Evolutionary conservation across 2,329 filamentous ascomycete species (phyloP).

Genomic region (Dryadomyces quercivorus): DNA sequence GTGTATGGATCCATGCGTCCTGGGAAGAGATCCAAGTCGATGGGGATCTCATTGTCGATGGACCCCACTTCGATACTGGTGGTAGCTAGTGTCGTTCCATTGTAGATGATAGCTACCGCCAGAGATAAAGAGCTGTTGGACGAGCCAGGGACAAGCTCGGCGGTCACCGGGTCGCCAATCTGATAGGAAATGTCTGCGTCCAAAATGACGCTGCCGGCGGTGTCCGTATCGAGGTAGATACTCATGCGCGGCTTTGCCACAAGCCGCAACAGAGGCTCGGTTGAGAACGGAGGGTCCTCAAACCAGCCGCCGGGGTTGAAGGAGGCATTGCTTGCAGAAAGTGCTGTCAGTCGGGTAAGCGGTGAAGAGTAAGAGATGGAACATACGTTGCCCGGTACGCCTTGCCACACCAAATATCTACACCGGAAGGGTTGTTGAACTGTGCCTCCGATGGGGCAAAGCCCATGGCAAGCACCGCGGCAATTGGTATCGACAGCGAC

Average conservation of each 20-base stretch:
- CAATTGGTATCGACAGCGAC: neutral
- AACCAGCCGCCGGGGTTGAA: neutral
- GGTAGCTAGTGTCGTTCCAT: neutral
- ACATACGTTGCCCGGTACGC: neutral
- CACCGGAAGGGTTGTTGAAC: neutral
- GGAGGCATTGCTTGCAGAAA: neutral
- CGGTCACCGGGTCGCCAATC: neutral
- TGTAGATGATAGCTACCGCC: neutral
- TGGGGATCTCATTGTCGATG: neutral
- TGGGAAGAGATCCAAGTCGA: neutral
- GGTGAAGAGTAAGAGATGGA: too few species aligned
- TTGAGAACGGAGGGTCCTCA: neutral
- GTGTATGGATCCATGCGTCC: neutral
- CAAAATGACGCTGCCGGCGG: neutral
- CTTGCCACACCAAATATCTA: conserved; percentile 1
- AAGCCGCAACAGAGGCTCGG: neutral
- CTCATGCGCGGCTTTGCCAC: neutral
- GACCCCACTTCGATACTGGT: neutral
- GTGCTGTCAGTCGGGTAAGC: neutral
- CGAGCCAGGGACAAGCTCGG: neutral
- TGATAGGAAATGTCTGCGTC: neutral
- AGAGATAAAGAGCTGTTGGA: neutral
- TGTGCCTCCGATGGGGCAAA: neutral
- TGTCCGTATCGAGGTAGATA: neutral
- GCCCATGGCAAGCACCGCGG: neutral